Evolutionary conservation across 2,329 filamentous ascomycete species (phyloP).

Genomic region (Fusarium nematophilum): DNA sequence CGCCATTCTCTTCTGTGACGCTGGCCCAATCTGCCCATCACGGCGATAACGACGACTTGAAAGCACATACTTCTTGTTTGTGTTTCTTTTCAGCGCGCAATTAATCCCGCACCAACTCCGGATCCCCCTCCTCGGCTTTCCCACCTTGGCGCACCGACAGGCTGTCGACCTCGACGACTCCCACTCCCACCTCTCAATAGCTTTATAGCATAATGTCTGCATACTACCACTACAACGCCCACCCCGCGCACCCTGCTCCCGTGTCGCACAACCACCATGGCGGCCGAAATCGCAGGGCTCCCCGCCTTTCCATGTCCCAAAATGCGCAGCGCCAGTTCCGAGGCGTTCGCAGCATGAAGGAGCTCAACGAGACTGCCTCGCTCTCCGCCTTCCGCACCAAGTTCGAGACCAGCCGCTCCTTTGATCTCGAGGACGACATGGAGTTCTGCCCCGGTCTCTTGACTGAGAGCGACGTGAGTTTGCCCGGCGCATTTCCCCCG

Average conservation of each 20-base stretch:
- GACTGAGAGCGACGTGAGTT: conserved; percentile 91
- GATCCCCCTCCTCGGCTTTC: conserved; percentile 21
- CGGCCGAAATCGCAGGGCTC: conserved; percentile 85
- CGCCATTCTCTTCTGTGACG: conserved; percentile 16
- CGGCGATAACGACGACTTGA: conserved; percentile 23
- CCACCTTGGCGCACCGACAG: conserved; percentile 17
- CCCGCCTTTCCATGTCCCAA: conserved; percentile 82
- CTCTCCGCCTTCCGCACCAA: conserved; percentile 84
- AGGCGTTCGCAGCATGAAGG: conserved; percentile 86
- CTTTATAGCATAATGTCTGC: conserved; percentile 64
- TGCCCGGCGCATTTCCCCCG: conserved; percentile 22
- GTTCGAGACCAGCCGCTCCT: conserved; percentile 92
- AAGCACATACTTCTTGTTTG: conserved; percentile 28
- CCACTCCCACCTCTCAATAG: conserved; percentile 8
- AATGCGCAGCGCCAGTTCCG: conserved; percentile 89
- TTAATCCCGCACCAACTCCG: conserved; percentile 46
- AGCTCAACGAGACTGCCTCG: conserved; percentile 81
- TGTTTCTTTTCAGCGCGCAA: conserved; percentile 18
- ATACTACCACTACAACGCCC: conserved; percentile 72
- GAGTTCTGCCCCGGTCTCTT: conserved; percentile 94
- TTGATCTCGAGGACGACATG: conserved; percentile 95
- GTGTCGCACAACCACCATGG: conserved; percentile 82
- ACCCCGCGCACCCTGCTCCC: conserved; percentile 68
- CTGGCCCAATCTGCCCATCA: conserved; percentile 25
- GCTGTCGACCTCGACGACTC: conserved; percentile 6